phyloP scores from a whole-genome alignment of 2,329 filamentous ascomycete species.

The Knufia petricola region DNA sequence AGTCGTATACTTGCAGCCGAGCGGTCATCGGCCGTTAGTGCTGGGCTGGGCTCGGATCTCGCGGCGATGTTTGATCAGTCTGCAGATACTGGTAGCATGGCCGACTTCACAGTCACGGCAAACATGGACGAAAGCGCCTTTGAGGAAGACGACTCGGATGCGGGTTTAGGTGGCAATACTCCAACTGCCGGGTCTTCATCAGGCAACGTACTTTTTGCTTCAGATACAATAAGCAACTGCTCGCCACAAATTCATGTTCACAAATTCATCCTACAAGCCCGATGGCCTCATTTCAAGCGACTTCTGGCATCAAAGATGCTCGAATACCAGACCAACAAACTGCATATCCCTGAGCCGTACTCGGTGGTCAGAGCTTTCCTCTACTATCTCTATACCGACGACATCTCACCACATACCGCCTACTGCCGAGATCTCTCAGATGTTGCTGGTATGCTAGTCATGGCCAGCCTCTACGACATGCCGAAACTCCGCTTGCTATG shows the following conservation, averaged over 20 bases:
- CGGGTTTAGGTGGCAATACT: slow-evolving; percentile 18
- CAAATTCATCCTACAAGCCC: slow-evolving; percentile 82
- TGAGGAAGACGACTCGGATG: slow-evolving; percentile 50
- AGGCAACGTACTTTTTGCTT: slow-evolving; percentile 17
- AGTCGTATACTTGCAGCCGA: slow-evolving; percentile 43
- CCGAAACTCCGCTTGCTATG: slow-evolving; percentile 83
- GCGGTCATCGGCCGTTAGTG: slow-evolving; percentile 41
- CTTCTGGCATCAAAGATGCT: slow-evolving; percentile 91
- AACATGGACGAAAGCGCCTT: slow-evolving; percentile 53
- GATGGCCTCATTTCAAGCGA: slow-evolving; percentile 93
- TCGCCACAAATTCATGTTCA: slow-evolving; percentile 89
- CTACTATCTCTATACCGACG: slow-evolving; percentile 94
- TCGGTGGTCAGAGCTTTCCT: slow-evolving; percentile 88
- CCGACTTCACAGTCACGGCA: slow-evolving; percentile 86
- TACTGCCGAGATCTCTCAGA: slow-evolving; percentile 60
- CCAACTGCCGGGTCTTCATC: slow-evolving; percentile 21
- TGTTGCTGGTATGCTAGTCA: slow-evolving; percentile 86
- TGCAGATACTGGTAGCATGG: slow-evolving; percentile 73
- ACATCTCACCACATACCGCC: slow-evolving; percentile 56
- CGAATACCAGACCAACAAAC: slow-evolving; percentile 91
- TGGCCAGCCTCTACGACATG: slow-evolving; percentile 98
- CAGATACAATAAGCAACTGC: slow-evolving; percentile 36
- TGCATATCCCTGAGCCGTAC: slow-evolving; percentile 97
- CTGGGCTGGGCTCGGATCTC: slow-evolving; percentile 71
- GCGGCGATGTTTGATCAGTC: slow-evolving; percentile 78